Evolutionary conservation across 2,329 filamentous ascomycete genomes (phyloP), one percentile per base, ranked within the genome.

Genomic region (Bipolaris bicolor): DNA sequence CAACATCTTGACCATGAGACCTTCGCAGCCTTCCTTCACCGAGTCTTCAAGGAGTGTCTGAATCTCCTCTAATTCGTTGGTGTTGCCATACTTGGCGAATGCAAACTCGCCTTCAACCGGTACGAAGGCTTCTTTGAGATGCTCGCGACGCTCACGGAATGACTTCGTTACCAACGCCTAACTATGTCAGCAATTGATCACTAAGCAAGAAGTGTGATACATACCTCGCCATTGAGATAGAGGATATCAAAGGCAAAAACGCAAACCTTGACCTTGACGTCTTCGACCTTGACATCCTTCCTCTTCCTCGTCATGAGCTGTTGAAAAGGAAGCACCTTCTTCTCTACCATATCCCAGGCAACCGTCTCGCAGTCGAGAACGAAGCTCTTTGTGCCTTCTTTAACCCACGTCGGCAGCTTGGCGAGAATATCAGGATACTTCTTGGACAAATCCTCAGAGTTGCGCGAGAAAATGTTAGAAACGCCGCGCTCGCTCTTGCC

Each of bases 1-100:
- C 57, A 99, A 80, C 95, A 99, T 99, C 82, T 99, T 99, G 13
- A 99, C 95, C 95, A 99, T 99, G 51, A 99, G 82, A 10, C 95
- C 95, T 80, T 99, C 95, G 72, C 95, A 99, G 0, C 92, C 96
- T 2, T 93, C 91, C 77, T 97, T 97, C 63, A 99, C 90, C 69
- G 91, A 95, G 57, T 98, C 94, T 70, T 99, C 95, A 2, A 99
- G 83, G 69, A 99, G 90, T 1, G 83, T 84, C 72, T 98, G 94
- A 52, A 99, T 99, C 70, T 96, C 91, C 51, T 98, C 94, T 3
- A 99, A 83, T 65, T 97, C 91, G 68, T 89, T 90, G 10, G 91
- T 91, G 71, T 99, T 84, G 80, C 92, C 95, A 67, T 85, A 88
- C 33, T 92, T 92, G 9, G 95, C 95, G 65, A 97, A 95, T 0